Base-by-base conservation (phyloP, 1,139 yeast genomes). In the Candida sojae region DNA sequence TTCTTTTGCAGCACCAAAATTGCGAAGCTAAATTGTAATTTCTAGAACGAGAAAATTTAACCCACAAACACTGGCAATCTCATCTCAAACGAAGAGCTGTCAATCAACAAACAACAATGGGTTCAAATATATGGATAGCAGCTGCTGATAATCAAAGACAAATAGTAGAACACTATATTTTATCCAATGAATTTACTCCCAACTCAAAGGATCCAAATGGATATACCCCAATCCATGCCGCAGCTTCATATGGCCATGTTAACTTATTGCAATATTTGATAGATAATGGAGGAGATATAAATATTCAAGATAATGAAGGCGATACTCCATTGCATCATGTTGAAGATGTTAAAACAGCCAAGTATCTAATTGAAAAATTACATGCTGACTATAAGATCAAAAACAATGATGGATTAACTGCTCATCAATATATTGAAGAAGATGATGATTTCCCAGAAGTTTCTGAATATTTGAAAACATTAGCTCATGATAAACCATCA, bases 151-250 rank as follows among this genome's bases (percentile, higher is more conserved):
- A 89, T 58, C 82, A 86, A 54, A 55, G 77, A 2, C 77, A 73
- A 4, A 62, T 75, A 9, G 97, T 93, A 11, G 79, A 82, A 54
- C 61, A 75, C 9, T 73, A 75, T 49, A 67, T 93, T 11, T 70
- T 67, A 5, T 63, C 78, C 0, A 86, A 86, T 0, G 62, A 70
- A 11, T 77, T 74, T 53, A 74, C 83, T 1, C 80, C 97, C 2
- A 86, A 89, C 60, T 79, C 86, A 17, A 83, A 86, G 56, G 99
- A 93, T 64, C 87, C 90, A 1, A 90, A 91, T 60, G 99, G 99
- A 0, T 93, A 93, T 67, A 92, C 98, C 0, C 96, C 98, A 10
- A 78, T 93, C 29, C 99, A 93, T 65, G 99, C 99, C 0, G 97
- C 98, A 3, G 96, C 96, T 4, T 87, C 97, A 1, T 93, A 93